Percentiles rank a stretch among this genome's conserved stretches.
These are phyloP conservation scores for Ceratocystis lukuohia DNA, from an alignment of 2,329 filamentous ascomycete genomes.

Conservation along the genomic window DNA sequence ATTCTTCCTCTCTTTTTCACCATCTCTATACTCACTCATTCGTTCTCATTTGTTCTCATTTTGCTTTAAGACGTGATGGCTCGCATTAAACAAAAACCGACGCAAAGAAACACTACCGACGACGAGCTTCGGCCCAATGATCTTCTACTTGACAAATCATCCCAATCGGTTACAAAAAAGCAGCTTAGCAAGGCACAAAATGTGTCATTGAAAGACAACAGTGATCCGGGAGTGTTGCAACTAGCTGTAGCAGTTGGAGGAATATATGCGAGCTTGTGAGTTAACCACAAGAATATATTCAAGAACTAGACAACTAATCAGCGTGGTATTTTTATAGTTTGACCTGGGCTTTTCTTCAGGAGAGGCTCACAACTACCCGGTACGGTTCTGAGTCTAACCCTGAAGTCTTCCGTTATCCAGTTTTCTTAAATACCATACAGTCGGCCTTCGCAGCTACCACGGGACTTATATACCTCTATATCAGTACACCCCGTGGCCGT, in stretches of 20 bases:
- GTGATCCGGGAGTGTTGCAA: slow-evolving; percentile 54
- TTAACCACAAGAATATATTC: slow-evolving; percentile 19
- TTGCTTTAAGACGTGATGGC: slow-evolving; percentile 40
- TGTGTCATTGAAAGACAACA: slow-evolving; percentile 17
- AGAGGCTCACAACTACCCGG: slow-evolving; percentile 86
- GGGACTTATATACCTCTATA: slow-evolving; percentile 65
- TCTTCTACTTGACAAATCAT: slow-evolving; percentile 17
- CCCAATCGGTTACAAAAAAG: neutral
- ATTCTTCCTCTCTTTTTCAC: slow-evolving; percentile 18
- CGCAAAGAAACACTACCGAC: slow-evolving; percentile 50
- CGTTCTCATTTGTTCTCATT: no score
- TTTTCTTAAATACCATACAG: slow-evolving; percentile 94
- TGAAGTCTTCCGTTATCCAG: slow-evolving; percentile 80
- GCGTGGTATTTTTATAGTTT: slow-evolving; percentile 42
- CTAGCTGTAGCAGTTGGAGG: slow-evolving; percentile 79
- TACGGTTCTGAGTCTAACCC: slow-evolving; percentile 53
- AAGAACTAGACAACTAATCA: neutral
- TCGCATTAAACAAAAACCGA: slow-evolving; percentile 54
- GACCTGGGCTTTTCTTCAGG: slow-evolving; percentile 92
- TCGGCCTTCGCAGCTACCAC: slow-evolving; percentile 74
- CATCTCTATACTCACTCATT: neutral
- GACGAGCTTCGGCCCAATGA: slow-evolving; percentile 39
- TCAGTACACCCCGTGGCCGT: slow-evolving; percentile 39
- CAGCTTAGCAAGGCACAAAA: slow-evolving; percentile 22
- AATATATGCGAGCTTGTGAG: slow-evolving; percentile 93